Evolutionary conservation across 2,329 filamentous ascomycete species (phyloP).

Genomic region (Penicillium sp.): DNA sequence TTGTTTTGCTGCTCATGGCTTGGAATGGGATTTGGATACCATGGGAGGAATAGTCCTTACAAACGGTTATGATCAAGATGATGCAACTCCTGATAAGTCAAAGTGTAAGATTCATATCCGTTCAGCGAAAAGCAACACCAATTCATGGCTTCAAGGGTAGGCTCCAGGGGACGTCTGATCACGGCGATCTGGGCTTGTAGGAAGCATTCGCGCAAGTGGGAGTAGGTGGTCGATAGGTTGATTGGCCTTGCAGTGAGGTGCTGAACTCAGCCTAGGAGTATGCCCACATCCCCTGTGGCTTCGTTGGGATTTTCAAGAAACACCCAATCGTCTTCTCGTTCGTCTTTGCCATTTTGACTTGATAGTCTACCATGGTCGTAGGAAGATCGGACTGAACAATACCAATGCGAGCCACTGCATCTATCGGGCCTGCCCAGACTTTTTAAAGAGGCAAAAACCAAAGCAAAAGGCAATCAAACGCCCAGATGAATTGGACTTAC

Average conservation of each 20-base stretch:
- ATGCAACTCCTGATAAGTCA: conserved; percentile 45
- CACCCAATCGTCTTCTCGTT: neutral
- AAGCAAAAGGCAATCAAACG: neutral
- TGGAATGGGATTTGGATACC: neutral
- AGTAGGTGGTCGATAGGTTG: neutral
- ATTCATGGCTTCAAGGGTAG: neutral
- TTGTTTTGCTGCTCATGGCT: neutral
- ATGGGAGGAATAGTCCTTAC: conserved; percentile 34
- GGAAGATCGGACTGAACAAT: neutral
- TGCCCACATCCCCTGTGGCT: neutral
- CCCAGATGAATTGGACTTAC: conserved; percentile 34
- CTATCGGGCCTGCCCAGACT: conserved; percentile 11
- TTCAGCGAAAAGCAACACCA: conserved; percentile 4
- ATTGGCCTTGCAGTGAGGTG: too few species aligned
- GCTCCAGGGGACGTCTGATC: neutral
- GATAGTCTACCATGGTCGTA: neutral
- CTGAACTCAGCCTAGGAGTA: neutral
- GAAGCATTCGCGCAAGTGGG: conserved; percentile 1
- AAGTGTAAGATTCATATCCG: conserved; percentile 34
- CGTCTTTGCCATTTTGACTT: neutral
- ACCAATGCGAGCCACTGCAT: neutral
- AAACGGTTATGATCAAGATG: conserved; percentile 50
- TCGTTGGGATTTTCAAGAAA: neutral
- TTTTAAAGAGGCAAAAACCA: neutral
- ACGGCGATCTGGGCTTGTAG: neutral